phyloP scores from a whole-genome alignment of 169 alveolate species.

The Plasmodium gonderi region DNA sequence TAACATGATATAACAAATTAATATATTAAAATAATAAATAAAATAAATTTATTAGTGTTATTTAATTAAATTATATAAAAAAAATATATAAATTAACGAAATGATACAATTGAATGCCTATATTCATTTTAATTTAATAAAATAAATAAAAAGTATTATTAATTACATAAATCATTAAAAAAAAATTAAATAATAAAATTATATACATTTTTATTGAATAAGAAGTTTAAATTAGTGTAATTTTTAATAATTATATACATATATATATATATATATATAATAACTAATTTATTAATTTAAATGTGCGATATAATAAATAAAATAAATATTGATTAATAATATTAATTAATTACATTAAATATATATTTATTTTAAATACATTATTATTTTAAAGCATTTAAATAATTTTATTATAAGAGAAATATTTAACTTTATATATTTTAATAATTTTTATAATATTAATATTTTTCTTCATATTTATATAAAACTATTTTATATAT shows the following conservation, averaged over 20 bases:
- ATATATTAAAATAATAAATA: neutral
- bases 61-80: neutral
- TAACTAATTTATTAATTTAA: neutral
- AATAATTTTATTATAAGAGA: neutral
- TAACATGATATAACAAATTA: too few relatives aligned
- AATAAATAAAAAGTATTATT: too few relatives aligned
- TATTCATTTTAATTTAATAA: neutral
- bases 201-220: neutral
- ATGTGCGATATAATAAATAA: too few relatives aligned
- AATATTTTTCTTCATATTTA: neutral
- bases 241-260: neutral
- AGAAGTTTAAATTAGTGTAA: neutral
- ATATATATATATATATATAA: neutral
- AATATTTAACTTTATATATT: neutral
- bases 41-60: neutral
- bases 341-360: neutral
- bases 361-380: neutral
- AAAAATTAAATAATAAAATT: neutral
- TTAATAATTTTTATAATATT: neutral
- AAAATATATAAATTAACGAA: neutral
- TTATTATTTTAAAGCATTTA: neutral
- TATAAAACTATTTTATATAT: neutral
- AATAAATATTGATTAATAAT: neutral
- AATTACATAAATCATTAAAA: too few relatives aligned
- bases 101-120: neutral